Base-by-base conservation (phyloP, 371 early-diverging fungal genomes). In the Dichotomocladium elegans region DNA sequence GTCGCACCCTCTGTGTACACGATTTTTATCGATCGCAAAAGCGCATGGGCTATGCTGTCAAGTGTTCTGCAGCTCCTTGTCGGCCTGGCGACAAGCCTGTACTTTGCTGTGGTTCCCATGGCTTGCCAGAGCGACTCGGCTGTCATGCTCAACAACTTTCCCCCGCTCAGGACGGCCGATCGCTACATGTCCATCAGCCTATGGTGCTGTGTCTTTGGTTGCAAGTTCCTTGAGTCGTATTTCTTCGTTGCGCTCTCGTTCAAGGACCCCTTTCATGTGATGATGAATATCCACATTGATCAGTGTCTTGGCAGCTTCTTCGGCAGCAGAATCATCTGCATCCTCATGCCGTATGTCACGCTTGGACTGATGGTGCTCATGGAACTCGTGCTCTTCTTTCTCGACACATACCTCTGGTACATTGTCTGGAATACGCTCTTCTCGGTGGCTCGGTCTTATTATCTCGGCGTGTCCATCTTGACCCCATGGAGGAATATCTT, bases 371-470 rank as follows among this genome's bases (percentile, higher is more conserved):
- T 93, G 88, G 70, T 90, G 62, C 58, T 87, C 35, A 77, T 88
- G 45, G 83, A 89, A 33, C 53, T 91, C 35, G 75, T 87, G 5
- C 75, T 94, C 27, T 93, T 88, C 68, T 92, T 93, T 61, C 68
- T 93, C 62, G 93, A 93, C 59, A 91, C 93, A 0, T 94, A 93
- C 55, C 76, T 94, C 40, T 94, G 94, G 94, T 94, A 91, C 53
- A 86, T 91, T 10, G 83, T 91, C 46, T 89, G 89, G 87, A 90
- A 83, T 59, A 84, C 88, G 0, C 58, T 88, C 12, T 88, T 91
- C 47, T 89, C 90, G 0, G 88, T 91, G 22, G 80, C 80, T 8
- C 81, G 81, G 41, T 86, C 92, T 1, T 88, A 92, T 58, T 82
- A 85, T 35, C 79, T 88, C 10, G 93, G 91, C 19, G 78, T 90